Base-by-base conservation (phyloP, 1,284 basidiomycete genomes). In the Leccinum subrobustum region DNA sequence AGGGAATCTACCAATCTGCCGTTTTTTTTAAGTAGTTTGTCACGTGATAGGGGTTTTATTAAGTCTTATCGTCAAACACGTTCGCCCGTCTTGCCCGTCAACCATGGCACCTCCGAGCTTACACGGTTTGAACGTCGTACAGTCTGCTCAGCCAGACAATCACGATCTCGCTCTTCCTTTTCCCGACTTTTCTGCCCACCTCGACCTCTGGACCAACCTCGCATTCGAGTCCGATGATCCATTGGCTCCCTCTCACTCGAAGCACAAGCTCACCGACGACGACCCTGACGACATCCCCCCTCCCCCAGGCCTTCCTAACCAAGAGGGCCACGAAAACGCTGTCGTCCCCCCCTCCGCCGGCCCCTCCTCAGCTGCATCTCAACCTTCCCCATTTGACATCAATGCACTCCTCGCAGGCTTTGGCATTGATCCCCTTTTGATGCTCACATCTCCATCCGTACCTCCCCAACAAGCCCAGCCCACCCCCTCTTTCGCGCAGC, bases 161-260 rank as follows among this genome's bases (percentile, higher is more conserved):
- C 86, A 89, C 63, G 78, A 90, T 47, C 81, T 90, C 60, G 76
- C 83, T 0, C 78, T 84, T 1, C 77, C 84, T 3, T 88, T 86
- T 70, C 86, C 86, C 11, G 91, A 92, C 72, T 80, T 92, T 56
- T 81, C 82, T 18, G 88, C 89, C 3, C 89, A 93, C 71, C 86
- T 93, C 60, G 90, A 91, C 73, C 79, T 92, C 55, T 94, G 92
- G 92, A 89, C 91, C 8, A 89, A 89, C 73, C 81, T 93, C 63
- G 77, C 85, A 14, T 94, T 94, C 75, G 85, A 91, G 52, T 85
- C 85, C 1, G 90, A 92, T 70, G 90, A 91, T 61, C 83, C 86
- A 23, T 67, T 76, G 71, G 59, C 70, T 59, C 27, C 64, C 52
- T 76, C 79, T 62, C 27, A 37, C 23, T 79, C 81, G 8, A 68